These are phyloP conservation scores for Cutaneotrichosporon daszewskae DNA, from an alignment of 1,284 basidiomycete species.

Conservation along the genomic window DNA sequence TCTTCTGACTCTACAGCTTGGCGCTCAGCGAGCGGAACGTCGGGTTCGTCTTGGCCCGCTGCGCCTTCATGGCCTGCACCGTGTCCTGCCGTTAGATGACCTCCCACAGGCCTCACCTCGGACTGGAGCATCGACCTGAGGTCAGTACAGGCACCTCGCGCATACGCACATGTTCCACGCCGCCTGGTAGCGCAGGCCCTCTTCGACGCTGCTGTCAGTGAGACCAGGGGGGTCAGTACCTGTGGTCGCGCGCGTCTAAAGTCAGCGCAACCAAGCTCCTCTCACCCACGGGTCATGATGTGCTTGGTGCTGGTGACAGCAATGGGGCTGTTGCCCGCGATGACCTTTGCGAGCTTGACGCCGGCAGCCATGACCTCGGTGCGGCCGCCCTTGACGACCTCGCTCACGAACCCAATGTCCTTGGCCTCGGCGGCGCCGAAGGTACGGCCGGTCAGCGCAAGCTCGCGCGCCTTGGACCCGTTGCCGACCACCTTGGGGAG, in stretches of 20 bases:
- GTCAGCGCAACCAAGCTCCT: constrained; percentile 1
- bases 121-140: constrained; percentile 56
- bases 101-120: constrained; percentile 47
- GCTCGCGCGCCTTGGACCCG: constrained; percentile 68
- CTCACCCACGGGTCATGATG: constrained; percentile 51
- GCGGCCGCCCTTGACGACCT: constrained; percentile 62
- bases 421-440: constrained; percentile 69
- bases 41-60: constrained; percentile 45
- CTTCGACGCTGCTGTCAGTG: constrained; percentile 56
- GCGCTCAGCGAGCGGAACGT: constrained; percentile 27
- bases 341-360: constrained; percentile 59
- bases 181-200: constrained; percentile 72
- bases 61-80: constrained; percentile 46
- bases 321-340: constrained; percentile 74
- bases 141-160: constrained; percentile 1
- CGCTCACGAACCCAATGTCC: constrained; percentile 69
- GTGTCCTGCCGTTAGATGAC: constrained; percentile 38
- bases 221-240: constrained; percentile 43
- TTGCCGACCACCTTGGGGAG: constrained; percentile 78
- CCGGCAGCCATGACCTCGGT: constrained; percentile 54
- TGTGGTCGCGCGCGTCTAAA: constrained; percentile 67
- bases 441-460: constrained; percentile 68
- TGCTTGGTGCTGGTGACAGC: constrained; percentile 78
- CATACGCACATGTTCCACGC: constrained; percentile 60
- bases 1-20: constrained; percentile 5